These are phyloP conservation scores for Aspergillus hiratsukae DNA, from an alignment of 2,329 filamentous ascomycete species.

Conservation along the genomic window DNA sequence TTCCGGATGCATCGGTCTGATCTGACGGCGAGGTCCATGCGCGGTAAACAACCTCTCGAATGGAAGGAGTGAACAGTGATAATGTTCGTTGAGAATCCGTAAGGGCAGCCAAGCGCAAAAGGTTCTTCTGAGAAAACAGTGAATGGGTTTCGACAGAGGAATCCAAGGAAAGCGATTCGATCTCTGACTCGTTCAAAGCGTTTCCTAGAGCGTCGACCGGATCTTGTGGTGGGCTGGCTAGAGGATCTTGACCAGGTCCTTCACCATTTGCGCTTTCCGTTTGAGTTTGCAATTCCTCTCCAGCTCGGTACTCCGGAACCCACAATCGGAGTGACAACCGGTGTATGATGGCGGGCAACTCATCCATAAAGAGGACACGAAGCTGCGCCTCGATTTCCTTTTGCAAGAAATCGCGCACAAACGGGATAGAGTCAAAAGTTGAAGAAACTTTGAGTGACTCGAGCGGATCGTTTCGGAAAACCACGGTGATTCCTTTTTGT, in stretches of 20 bases:
- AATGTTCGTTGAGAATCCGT: slow-evolving; percentile 86
- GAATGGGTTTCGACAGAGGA: slow-evolving; percentile 77
- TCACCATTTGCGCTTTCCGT: slow-evolving; percentile 50
- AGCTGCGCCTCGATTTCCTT: slow-evolving; percentile 92
- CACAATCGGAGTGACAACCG: slow-evolving; percentile 81
- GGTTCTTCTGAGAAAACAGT: slow-evolving; percentile 91
- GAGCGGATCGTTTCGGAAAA: slow-evolving; percentile 96
- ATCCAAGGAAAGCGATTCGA: slow-evolving; percentile 74
- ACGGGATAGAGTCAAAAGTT: slow-evolving; percentile 97
- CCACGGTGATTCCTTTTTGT: slow-evolving; percentile 91
- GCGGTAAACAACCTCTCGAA: slow-evolving; percentile 83
- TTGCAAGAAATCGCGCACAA: slow-evolving; percentile 94
- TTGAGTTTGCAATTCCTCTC: slow-evolving; percentile 55
- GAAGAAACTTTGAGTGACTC: slow-evolving; percentile 98
- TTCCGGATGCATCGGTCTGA: slow-evolving; percentile 52
- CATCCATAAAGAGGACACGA: slow-evolving; percentile 94
- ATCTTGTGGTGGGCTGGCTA: slow-evolving; percentile 74
- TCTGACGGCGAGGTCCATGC: slow-evolving; percentile 83
- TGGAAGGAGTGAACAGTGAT: slow-evolving; percentile 86
- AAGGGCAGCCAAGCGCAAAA: slow-evolving; percentile 74
- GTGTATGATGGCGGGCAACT: slow-evolving; percentile 94
- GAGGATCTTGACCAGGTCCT: slow-evolving; percentile 68
- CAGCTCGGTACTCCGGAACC: slow-evolving; percentile 77
- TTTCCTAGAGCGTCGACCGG: slow-evolving; percentile 78
- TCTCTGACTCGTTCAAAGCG: slow-evolving; percentile 67